Conservation (phyloP, 192 early-diverging fungal genomes). For the Entomortierella parvispora region DNA sequence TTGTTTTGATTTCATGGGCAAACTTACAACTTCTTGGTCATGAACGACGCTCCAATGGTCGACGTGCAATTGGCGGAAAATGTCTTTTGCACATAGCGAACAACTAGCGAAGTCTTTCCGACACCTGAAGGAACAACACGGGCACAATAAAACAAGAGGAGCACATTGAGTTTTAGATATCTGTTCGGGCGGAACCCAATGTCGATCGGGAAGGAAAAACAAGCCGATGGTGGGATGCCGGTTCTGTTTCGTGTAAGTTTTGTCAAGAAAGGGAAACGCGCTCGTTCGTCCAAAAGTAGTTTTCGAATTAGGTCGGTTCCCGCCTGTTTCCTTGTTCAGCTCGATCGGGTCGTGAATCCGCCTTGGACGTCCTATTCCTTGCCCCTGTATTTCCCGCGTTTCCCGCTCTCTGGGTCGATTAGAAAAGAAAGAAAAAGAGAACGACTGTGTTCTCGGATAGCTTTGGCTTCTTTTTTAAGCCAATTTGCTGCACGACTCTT, state of each 20-base stretch:
- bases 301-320: no score
- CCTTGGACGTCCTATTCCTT: no score
- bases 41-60: constrained; percentile 82
- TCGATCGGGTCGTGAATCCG: no score
- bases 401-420: background rate
- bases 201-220: no score
- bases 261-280: no score
- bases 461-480: no score
- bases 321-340: background rate
- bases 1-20: background rate
- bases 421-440: background rate
- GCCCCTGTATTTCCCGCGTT: background rate
- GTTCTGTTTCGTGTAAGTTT: no score
- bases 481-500: no score
- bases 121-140: constrained; percentile 71
- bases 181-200: no score
- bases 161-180: no score
- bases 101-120: constrained; percentile 83
- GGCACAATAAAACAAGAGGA: background rate
- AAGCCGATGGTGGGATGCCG: no score
- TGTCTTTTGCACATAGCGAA: constrained; percentile 78
- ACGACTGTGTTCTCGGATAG: background rate
- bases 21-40: constrained; percentile 76
- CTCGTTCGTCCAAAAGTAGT: no score
- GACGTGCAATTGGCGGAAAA: constrained; percentile 79